These are phyloP conservation scores for Lolium perenne DNA, from an alignment of 176 grass and related monocot genomes.

Conservation along the genomic window DNA sequence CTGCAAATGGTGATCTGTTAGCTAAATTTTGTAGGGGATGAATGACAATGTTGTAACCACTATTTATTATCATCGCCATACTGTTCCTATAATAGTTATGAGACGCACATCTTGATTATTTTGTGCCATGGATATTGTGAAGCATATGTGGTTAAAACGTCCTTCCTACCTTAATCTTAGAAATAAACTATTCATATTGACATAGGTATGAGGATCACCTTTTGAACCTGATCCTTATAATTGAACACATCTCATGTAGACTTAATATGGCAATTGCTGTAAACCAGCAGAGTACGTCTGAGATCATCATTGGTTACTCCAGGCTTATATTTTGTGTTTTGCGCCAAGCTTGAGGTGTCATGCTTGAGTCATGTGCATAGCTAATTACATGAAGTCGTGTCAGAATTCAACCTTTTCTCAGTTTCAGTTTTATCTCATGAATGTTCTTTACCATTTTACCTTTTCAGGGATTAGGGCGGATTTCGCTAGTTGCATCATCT, in stretches of 20 bases:
- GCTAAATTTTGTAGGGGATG: not conserved
- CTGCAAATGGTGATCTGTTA: not conserved
- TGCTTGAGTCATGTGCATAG: constrained; percentile 9
- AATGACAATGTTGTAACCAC: not conserved
- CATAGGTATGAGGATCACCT: not conserved
- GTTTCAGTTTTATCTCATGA: not conserved
- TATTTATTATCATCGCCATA: not conserved
- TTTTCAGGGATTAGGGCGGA: constrained; percentile 85
- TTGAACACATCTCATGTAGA: not conserved
- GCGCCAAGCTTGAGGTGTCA: constrained; percentile 5
- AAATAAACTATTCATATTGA: not conserved
- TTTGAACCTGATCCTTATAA: not conserved
- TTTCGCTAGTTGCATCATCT: constrained; percentile 90
- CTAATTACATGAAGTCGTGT: not conserved
- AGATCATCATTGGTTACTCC: not conserved
- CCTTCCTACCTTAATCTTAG: not conserved
- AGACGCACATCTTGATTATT: too few relatives aligned
- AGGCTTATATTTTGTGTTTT: not conserved
- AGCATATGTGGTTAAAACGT: not conserved
- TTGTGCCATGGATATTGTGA: not conserved
- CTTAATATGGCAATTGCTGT: constrained; percentile 23
- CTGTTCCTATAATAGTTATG: too few relatives aligned
- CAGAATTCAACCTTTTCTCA: not conserved
- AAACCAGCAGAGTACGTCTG: not conserved
- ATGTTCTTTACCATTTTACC: not conserved